Evolutionary conservation across 129 eudicot genomes (phyloP), one percentile per base, ranked within the genome.

Genomic region (Oenanthe sinensis): DNA sequence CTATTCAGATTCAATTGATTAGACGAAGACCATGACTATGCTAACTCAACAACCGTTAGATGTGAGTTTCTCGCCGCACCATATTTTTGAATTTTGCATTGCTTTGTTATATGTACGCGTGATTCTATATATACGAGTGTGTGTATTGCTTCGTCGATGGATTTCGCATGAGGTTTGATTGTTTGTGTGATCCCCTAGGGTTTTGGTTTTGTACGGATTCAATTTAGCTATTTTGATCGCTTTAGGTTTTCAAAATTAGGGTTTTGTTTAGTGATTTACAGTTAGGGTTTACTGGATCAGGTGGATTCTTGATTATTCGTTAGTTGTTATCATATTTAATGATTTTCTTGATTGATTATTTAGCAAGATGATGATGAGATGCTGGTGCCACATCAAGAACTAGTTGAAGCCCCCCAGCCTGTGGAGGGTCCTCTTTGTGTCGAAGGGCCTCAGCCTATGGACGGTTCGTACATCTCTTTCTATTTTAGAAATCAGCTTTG

Each of bases 361-460:
- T 85, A 89, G 87, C 98, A 91, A 83, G 97, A 93, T 24, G 98
- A 93, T 28, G 97, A 91, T 84, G 98, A 91, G 90, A 93, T 93
- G 98, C 85, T 91, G 43, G 97, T 93, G 90, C 98, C 97, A 8
- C 90, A 93, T 71, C 78, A 88, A 6, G 96, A 91, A 81, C 79
- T 84, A 8, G 81, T 74, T 33, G 97, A 91, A 68, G 94, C 87
- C 47, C 92, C 88, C 83, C 90, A 68, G 78, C 91, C 95, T 26
- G 63, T 86, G 43, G 89, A 86, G 83, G 89, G 89, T n/a, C 86
- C 89, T 24, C 86, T 65, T 42, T 86, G 82, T 13, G 60, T 87
- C 24, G 84, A 84, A 82, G 77, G 75, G 22, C 87, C 87, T 50
- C 86, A 88, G 86, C 93, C 97, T 1, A 92, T 88, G 96, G 97